phyloP scores from a whole-genome alignment of 306 rosid genomes.

The Hylodesmum podocarpum region DNA sequence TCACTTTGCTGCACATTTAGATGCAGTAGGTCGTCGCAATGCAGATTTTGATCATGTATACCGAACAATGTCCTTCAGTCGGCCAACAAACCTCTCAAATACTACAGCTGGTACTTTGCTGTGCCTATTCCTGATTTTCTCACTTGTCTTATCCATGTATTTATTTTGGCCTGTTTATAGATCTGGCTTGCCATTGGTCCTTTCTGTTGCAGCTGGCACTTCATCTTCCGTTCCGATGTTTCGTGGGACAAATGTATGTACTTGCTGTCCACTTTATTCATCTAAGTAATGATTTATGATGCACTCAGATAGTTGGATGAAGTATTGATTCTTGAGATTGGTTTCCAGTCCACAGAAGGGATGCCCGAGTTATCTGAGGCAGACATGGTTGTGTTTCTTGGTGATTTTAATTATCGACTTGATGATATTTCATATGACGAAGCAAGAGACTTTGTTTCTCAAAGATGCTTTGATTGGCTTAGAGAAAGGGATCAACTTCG shows the following conservation, averaged over 20 bases:
- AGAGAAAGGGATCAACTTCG: slow-evolving; percentile 95
- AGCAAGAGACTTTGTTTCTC: slow-evolving; percentile 96
- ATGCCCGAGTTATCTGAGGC: slow-evolving; percentile 88
- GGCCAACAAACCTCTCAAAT: slow-evolving; percentile 60
- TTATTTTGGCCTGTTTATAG: slow-evolving; percentile 61
- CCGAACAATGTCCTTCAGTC: slow-evolving; percentile 77
- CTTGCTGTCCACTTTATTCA: slow-evolving; percentile 30
- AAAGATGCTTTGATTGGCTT: slow-evolving; percentile 99
- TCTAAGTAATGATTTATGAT: slow-evolving; percentile 26
- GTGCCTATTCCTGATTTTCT: slow-evolving; percentile 49
- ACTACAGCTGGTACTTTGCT: slow-evolving; percentile 67
- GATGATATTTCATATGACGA: slow-evolving; percentile 91
- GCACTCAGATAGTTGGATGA: slow-evolving; percentile 28
- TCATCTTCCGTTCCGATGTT: slow-evolving; percentile 62
- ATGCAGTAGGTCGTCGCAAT: slow-evolving; percentile 92
- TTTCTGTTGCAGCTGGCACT: slow-evolving; percentile 83
- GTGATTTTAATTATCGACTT: slow-evolving; percentile 94
- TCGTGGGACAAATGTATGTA: slow-evolving; percentile 78
- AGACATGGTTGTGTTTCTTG: slow-evolving; percentile 91
- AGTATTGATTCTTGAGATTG: slow-evolving; percentile 45
- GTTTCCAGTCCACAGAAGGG: slow-evolving; percentile 61
- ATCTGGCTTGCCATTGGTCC: slow-evolving; percentile 75
- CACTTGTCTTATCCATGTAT: slow-evolving; percentile 55
- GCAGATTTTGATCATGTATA: slow-evolving; percentile 92
- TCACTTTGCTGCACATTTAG: slow-evolving; percentile 98